Conservation (phyloP, 164 flowering plant species). For the Pachysandra terminalis region DNA sequence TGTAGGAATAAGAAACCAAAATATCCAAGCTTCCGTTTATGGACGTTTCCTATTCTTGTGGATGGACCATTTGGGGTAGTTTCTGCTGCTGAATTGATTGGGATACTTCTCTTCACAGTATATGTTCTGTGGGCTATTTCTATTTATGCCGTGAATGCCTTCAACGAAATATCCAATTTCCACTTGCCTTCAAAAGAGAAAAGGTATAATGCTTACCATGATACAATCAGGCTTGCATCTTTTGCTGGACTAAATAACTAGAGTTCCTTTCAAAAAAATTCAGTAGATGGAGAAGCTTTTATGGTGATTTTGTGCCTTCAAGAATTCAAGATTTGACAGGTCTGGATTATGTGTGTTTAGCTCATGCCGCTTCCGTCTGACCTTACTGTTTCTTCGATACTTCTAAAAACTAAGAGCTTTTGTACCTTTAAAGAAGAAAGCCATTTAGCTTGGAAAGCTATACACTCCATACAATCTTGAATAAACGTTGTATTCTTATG, state of each 20-base stretch:
- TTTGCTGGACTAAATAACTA: background rate
- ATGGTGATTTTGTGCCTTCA: background rate
- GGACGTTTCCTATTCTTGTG: slow-evolving; percentile 87
- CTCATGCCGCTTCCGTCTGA: background rate
- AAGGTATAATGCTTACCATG: slow-evolving; percentile 24
- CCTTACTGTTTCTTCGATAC: background rate
- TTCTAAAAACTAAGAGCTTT: background rate
- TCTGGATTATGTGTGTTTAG: background rate
- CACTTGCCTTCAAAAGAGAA: slow-evolving; percentile 11
- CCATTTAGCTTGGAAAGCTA: background rate
- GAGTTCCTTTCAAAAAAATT: background rate
- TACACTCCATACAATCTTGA: too few relatives aligned
- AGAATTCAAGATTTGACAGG: background rate
- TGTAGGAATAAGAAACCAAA: slow-evolving; percentile 41
- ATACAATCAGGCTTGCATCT: too few relatives aligned
- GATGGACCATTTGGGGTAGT: slow-evolving; percentile 94
- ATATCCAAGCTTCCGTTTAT: slow-evolving; percentile 54
- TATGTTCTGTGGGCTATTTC: slow-evolving; percentile 59
- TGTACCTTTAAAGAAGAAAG: background rate
- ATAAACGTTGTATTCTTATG: slow-evolving; percentile 5
- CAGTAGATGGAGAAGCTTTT: background rate
- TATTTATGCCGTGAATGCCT: slow-evolving; percentile 32
- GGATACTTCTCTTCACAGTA: slow-evolving; percentile 47
- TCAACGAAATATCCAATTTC: slow-evolving; percentile 14
- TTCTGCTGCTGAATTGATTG: slow-evolving; percentile 80